Conservation (phyloP, 129 eudicot species). For the Smallanthus sonchifolius region DNA sequence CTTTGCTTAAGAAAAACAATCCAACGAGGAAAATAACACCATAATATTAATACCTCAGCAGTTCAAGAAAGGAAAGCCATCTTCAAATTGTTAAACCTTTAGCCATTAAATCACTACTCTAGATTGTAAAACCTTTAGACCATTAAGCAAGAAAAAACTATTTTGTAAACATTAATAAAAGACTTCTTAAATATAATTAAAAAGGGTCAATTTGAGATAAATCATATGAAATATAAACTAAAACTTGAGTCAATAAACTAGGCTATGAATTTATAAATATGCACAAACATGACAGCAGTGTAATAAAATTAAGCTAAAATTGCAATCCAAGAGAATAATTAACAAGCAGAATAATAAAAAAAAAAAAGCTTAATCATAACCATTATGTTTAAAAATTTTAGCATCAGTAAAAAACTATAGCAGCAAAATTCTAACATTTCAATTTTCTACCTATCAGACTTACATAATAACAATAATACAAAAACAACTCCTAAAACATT, state of each 20-base stretch:
- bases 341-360: background rate
- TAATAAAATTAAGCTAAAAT: background rate
- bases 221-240: too few species aligned
- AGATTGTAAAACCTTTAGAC: background rate
- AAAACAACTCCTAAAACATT: background rate
- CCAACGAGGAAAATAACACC: background rate
- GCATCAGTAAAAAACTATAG: background rate
- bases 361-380: background rate
- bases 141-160: background rate
- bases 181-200: background rate
- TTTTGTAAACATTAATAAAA: background rate
- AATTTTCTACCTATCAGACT: background rate
- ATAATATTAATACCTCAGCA: too few species aligned
- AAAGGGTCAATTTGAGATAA: background rate
- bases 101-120: background rate
- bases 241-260: too few species aligned
- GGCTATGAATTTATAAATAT: too few species aligned
- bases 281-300: background rate
- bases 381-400: background rate
- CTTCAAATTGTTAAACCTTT: background rate
- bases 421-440: background rate
- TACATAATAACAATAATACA: too few species aligned
- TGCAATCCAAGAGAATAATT: background rate
- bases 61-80: background rate
- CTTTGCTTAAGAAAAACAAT: background rate